Base-by-base conservation (phyloP, 2,329 filamentous ascomycete species). In the Diaporthe destruens region DNA sequence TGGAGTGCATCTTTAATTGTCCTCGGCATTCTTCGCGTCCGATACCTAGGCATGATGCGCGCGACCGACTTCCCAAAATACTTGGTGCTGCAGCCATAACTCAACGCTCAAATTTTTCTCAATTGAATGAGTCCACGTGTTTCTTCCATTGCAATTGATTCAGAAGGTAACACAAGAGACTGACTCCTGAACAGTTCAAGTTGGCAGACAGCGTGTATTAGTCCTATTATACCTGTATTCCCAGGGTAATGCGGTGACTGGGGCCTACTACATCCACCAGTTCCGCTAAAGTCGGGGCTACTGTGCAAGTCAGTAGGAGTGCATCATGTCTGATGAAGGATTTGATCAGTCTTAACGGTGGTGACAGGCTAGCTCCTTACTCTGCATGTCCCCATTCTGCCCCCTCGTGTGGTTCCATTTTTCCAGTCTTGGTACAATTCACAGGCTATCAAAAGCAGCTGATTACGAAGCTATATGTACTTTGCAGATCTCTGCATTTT, bases 11-110 rank as follows among this genome's bases (percentile, higher is more conserved):
- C n/a, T n/a, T n/a, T n/a, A n/a, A n/a, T n/a, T 42, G 57, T 63
- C 23, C 25, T 63, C 59, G 59, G 59, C 59, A 65, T 29, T 1
- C 25, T 16, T 51, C 59, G 25, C 42, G 59, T 51, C 59, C 59
- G 42, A 34, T 51, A 25, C 34, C n/a, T n/a, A n/a, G n/a, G n/a
- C n/a, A n/a, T n/a, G 25, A n/a, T 29, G 16, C 29, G 25, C 25
- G 44, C 59, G 23, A 8, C 44, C 59, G 59, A 51, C 39, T 29
- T 65, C 59, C 2, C 18, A 47, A n/a, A 25, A 47, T 47, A 18
- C 12, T 25, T 8, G 44, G 7, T 49, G 20, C 34, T 42, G n/a
- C n/a, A 44, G 25, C 3, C 54, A 18, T 4, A 42, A 25, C 12
- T 29, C 36, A 16, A 29, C 11, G 32, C 42, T 6, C 11, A 6